phyloP scores from a whole-genome alignment of 345 rosid species.

The Draba incana region DNA sequence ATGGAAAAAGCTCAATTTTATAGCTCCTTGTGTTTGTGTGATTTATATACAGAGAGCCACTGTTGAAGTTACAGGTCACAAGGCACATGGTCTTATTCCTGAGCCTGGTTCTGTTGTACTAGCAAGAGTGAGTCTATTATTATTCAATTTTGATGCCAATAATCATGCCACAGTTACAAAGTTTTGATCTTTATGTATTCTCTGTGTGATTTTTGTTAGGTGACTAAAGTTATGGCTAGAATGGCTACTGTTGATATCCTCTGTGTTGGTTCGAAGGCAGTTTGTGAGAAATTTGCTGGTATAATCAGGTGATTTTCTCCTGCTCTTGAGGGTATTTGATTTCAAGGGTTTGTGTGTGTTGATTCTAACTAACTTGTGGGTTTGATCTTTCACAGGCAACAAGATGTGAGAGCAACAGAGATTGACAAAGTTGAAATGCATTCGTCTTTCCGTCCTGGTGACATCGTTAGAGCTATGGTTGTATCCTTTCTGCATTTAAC shows the following conservation, averaged over 20 bases:
- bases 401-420: slow-evolving; percentile 93
- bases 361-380: background rate
- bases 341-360: background rate
- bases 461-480: slow-evolving; percentile 83
- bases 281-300: slow-evolving; percentile 82
- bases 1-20: slow-evolving; percentile 1
- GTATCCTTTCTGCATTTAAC: slow-evolving; percentile 58
- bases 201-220: slow-evolving; percentile 48
- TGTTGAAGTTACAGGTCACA: slow-evolving; percentile 82
- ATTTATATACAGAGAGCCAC: slow-evolving; percentile 86
- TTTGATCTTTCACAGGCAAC: slow-evolving; percentile 57
- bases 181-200: background rate
- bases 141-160: background rate
- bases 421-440: slow-evolving; percentile 94
- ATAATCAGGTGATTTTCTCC: slow-evolving; percentile 57
- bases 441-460: slow-evolving; percentile 78
- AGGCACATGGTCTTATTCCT: slow-evolving; percentile 82
- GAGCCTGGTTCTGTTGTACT: slow-evolving; percentile 81
- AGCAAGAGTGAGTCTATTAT: slow-evolving; percentile 61
- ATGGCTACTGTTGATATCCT: slow-evolving; percentile 80
- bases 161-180: background rate
- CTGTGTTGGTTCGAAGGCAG: slow-evolving; percentile 83
- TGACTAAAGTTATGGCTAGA: slow-evolving; percentile 84
- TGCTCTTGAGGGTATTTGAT: background rate
- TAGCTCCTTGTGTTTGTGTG: slow-evolving; percentile 6